Percentiles rank a stretch among this genome's conserved stretches.
phyloP scores from a whole-genome alignment of 2,329 filamentous ascomycete species.

The Plenodomus tracheiphilus region DNA sequence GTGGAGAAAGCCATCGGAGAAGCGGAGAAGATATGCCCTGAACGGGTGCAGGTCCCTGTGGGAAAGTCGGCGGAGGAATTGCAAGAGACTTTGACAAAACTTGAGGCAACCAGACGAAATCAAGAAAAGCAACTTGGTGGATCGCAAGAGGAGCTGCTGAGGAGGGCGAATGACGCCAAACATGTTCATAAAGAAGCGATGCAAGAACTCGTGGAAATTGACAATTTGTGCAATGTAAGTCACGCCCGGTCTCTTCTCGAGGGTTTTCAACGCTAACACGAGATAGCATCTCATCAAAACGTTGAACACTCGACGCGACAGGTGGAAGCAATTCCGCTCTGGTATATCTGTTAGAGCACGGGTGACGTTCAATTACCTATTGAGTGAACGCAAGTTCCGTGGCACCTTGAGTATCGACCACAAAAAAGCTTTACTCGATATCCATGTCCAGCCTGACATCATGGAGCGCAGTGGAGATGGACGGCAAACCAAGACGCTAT shows the following conservation, averaged over 20 bases:
- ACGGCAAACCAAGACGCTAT: slow-evolving; percentile 86
- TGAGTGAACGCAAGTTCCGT: slow-evolving; percentile 87
- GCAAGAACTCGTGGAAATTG: slow-evolving; percentile 22
- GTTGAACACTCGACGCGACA: slow-evolving; percentile 68
- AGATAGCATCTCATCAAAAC: slow-evolving; percentile 60
- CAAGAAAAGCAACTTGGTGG: slow-evolving; percentile 40
- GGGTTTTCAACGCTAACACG: slow-evolving; percentile 4
- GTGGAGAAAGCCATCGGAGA: slow-evolving; percentile 27
- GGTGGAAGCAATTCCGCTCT: slow-evolving; percentile 81
- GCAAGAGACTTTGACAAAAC: slow-evolving; percentile 31
- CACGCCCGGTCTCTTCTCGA: background rate
- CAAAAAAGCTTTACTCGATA: slow-evolving; percentile 69
- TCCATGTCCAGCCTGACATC: slow-evolving; percentile 72
- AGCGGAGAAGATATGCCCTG: slow-evolving; percentile 22
- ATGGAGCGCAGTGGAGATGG: slow-evolving; percentile 71
- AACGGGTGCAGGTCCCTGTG: slow-evolving; percentile 33
- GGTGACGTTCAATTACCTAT: slow-evolving; percentile 82
- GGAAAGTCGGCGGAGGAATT: slow-evolving; percentile 40
- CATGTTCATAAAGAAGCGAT: slow-evolving; percentile 21
- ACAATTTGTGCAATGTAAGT: slow-evolving; percentile 21
- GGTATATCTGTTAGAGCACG: slow-evolving; percentile 85
- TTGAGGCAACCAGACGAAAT: slow-evolving; percentile 31
- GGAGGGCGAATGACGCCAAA: slow-evolving; percentile 35
- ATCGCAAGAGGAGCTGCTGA: slow-evolving; percentile 34
- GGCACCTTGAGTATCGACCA: slow-evolving; percentile 82